Base-by-base conservation (phyloP, 108 stramenopile species). In the Asterionellopsis glacialis region DNA sequence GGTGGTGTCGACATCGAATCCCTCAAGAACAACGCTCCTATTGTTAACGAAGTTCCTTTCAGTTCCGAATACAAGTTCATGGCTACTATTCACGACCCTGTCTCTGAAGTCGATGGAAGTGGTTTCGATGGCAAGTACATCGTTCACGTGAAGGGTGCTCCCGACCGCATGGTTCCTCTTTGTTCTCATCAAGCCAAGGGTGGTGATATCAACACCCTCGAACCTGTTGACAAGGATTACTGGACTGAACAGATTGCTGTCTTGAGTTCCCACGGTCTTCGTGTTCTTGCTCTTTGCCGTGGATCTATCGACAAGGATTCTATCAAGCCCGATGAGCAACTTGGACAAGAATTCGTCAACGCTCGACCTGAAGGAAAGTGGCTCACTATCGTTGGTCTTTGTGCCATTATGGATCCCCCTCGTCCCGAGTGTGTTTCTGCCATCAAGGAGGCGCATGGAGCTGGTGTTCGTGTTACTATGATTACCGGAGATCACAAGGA, bases 111-210 rank as follows among this genome's bases (percentile, higher is more conserved):
- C 15, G 59, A 72, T 43, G 43, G 57, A 15, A 7, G 6, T 14
- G 72, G 58, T 26, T 19, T 39, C 39, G 73, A 68, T 18, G 61
- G 71, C n/a, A 73, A 75, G 25, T 57, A 62, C 15, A 59, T 78
- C 48, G 83, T 93, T 38, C 83, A 90, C 57, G 88, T 97, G 55
- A 98, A 98, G 89, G 98, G 97, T 65, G 97, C 97, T 2, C 97
- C 95, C n/a, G 97, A 98, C 65, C 76, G 87, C 40, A 84, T 98
- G 77, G 68, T 98, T 55, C 75, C 73, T 39, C 63, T 82, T 28
- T 96, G 95, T 75, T 62, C 73, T 38, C 59, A 70, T 25, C 89
- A 91, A 67, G 83, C 81, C 57, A 89, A 90, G 63, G 70, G 76
- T 22, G 79, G 78, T 42, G 78, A 73, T 38, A 61, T 68, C 43